Base-by-base conservation (phyloP, 768 basidiomycete genomes). In the Mycena vulgaris region DNA sequence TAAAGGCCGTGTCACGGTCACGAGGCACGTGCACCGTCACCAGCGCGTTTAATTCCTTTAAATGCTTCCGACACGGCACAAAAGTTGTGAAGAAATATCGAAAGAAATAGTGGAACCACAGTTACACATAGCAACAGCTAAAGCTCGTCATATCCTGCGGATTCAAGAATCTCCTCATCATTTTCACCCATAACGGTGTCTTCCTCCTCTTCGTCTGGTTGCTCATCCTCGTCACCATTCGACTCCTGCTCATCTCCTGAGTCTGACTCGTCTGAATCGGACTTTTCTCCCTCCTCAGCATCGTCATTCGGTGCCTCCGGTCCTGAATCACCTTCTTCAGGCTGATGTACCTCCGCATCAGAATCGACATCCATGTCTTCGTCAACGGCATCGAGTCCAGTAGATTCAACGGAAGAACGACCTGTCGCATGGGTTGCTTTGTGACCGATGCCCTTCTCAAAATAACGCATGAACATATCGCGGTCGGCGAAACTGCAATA, bases 381-480 rank as follows among this genome's bases (percentile, higher is more conserved):
- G 53, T 65, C n/a, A n/a, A n/a, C 63, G 13, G 10, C 27, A 27
- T 23, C 53, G 6, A 31, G 5, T 3, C 6, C 48, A n/a, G 5
- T 28, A 9, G 47, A 4, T n/a, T 42, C 33, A 3, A 39, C 17
- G 10, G 49, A 16, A 13, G 33, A 14, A 31, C 37, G 28, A 16
- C 10, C 25, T 2, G 37, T 19, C 10, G n/a, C 11, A 31, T 17
- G 14, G 17, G 33, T 11, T 17, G 45, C n/a, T 21, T 21, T 16
- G 40, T 83, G 80, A 23, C 83, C 82, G 35, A 82, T 63, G 2
- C 78, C 82, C 8, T 76, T 70, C 5, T 78, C 78, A 19, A 70
- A 59, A 63, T 73, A 82, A 8, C 79, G 74, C 76, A 82, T 79
- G 16, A 81, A 68, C 83, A 82, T 85, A 47, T 85, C 83, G 4